Evolutionary conservation across 2,329 filamentous ascomycete species (phyloP).

Genomic region (Neurospora sp.): DNA sequence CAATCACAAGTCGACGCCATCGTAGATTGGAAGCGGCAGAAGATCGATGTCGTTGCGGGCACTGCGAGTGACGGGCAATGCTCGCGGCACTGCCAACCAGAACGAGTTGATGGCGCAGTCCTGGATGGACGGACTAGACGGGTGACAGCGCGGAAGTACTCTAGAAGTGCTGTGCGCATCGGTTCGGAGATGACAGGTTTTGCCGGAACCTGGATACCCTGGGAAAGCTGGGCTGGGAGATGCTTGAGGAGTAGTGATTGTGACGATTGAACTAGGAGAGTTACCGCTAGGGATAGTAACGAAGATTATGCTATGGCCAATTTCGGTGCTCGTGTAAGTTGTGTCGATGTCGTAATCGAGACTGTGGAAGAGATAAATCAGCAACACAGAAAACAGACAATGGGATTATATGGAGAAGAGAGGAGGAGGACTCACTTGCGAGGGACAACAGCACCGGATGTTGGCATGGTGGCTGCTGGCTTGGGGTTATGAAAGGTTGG

Average conservation of each 20-base stretch:
- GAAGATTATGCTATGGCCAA: conserved; percentile 35
- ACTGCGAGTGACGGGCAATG: too few relatives aligned
- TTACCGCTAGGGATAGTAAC: conserved; percentile 32
- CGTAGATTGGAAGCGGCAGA: too few relatives aligned
- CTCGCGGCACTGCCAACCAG: too few relatives aligned
- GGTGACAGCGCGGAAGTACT: too few relatives aligned
- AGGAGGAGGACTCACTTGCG: conserved; percentile 23
- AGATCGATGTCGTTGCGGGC: too few relatives aligned
- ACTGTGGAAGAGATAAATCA: conserved; percentile 3
- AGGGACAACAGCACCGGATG: conserved; percentile 23
- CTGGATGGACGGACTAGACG: too few relatives aligned
- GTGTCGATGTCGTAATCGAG: conserved; percentile 11
- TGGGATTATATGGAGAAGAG: conserved; percentile 6
- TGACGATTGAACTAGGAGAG: conserved; percentile 6
- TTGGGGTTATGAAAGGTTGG: too few relatives aligned
- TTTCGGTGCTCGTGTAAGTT: conserved; percentile 27
- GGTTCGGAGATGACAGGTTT: too few relatives aligned
- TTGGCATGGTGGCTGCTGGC: conserved; percentile 8
- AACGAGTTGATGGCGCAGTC: too few relatives aligned
- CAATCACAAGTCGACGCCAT: too few relatives aligned
- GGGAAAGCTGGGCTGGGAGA: background rate
- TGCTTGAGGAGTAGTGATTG: conserved; percentile 6
- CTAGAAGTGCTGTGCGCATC: too few relatives aligned
- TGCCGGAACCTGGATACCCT: background rate
- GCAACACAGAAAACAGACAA: conserved; percentile 4